Base-by-base conservation (phyloP, 805 yeast species). In the Metschnikowia colocasiae region DNA sequence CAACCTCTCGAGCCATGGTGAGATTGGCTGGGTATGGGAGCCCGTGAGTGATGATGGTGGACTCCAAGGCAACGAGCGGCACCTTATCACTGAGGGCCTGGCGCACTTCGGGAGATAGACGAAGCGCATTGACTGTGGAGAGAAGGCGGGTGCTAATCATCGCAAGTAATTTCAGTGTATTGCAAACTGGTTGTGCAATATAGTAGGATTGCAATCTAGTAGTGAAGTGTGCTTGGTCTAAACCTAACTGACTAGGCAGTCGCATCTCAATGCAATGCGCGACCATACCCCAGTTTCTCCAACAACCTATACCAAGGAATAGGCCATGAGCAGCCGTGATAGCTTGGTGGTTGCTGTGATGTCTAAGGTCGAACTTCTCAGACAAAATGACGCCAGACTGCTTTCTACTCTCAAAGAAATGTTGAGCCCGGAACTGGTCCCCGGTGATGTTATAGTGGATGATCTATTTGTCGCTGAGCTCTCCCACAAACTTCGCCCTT, bases 11-110 rank as follows among this genome's bases (percentile, higher is more conserved):
- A 0, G 96, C 96, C 89, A 89, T 83, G 22, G 73, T 72, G 9
- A 86, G 58, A 58, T 90, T 89, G 19, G 76, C 75, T 0, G 96
- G 96, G 59, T 67, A 85, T 3, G 96, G 96, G 33, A 89, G 73
- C 0, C 97, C 97, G 67, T 89, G 97, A 6, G 96, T 85, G 54
- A 90, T 80, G 58, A 89, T 90, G 6, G 97, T 89, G 19, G 90
- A 82, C 60, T 90, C 97, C 13, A 89, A 69, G 0, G 96, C 83
- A 3, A 90, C 94, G 5, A 89, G 80, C 0, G 97, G 96, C 16
- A 19, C 13, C 16, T 75, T 73, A 2, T 74, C 74, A 10, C 55
- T 54, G 15, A 88, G 57, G 0, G 95, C 95, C 50, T 82, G 81
- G 50, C 61, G 57, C 13, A 89, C 76, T 54, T 86, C 95, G n/a